Percentiles rank a stretch among this genome's conserved stretches.
These are phyloP conservation scores for Stevia rebaudiana DNA, from an alignment of 140 eudicot genomes.

Conservation along the genomic window DNA sequence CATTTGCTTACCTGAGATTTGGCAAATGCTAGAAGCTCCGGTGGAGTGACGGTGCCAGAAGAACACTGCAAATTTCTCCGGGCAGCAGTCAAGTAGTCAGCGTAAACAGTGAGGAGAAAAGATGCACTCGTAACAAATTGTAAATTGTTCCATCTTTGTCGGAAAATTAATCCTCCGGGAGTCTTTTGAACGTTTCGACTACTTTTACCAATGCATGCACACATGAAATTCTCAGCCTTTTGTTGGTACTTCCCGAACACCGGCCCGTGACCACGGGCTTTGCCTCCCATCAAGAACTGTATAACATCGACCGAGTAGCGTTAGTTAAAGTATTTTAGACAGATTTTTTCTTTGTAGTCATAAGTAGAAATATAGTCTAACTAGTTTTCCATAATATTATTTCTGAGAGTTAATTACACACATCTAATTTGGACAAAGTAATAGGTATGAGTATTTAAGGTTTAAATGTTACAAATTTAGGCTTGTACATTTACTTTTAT, in stretches of 20 bases:
- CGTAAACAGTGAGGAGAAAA: conserved; percentile 76
- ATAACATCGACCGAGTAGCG: too few relatives aligned
- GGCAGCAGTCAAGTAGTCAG: conserved; percentile 82
- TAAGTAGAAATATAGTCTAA: too few relatives aligned
- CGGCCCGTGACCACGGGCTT: conserved; percentile 41
- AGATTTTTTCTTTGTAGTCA: too few relatives aligned
- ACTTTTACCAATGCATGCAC: conserved; percentile 81
- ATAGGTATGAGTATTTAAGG: too few relatives aligned
- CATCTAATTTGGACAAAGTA: too few relatives aligned
- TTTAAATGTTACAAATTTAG: too few relatives aligned
- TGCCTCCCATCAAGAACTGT: conserved; percentile 85
- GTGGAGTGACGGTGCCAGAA: conserved; percentile 49
- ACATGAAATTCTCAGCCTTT: conserved; percentile 87
- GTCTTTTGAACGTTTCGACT: conserved; percentile 70
- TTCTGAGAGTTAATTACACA: too few relatives aligned
- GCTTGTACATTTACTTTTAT: too few relatives aligned
- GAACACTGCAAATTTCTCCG: conserved; percentile 53
- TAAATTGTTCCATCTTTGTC: conserved; percentile 91
- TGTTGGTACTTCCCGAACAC: conserved; percentile 67
- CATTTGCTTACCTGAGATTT: conserved; percentile 63
- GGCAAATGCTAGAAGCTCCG: conserved; percentile 67
- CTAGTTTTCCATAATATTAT: too few relatives aligned
- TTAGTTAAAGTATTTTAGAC: too few relatives aligned
- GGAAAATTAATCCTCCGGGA: conserved; percentile 81
- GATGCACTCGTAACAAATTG: conserved; percentile 95